Conservation (phyloP, 129 eudicot species). For the Silybum marianum region DNA sequence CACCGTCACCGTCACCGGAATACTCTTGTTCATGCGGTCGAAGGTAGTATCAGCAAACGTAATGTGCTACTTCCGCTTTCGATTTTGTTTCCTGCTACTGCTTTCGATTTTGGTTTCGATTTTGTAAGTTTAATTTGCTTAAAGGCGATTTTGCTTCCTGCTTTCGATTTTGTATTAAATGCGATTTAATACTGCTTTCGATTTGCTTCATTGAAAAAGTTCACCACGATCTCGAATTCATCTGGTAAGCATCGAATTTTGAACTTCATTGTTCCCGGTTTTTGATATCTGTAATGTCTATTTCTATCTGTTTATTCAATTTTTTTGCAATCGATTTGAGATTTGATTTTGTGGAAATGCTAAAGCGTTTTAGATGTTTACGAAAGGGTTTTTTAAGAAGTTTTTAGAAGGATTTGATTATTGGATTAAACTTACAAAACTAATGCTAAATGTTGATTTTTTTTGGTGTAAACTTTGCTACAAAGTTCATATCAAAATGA, state of each 20-base stretch:
- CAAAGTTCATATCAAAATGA: neutral
- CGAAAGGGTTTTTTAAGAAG: neutral
- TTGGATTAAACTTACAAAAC: neutral
- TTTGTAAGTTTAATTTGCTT: too few species aligned
- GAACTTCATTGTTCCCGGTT: neutral
- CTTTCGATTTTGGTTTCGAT: too few species aligned
- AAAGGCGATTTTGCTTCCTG: too few species aligned
- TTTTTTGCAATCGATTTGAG: neutral
- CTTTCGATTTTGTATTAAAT: too few species aligned
- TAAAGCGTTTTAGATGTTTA: neutral
- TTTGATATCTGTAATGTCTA: neutral
- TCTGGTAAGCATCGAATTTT: constrained; percentile 27
- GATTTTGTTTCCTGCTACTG: too few species aligned
- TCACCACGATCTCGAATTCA: too few species aligned
- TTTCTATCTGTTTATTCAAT: neutral
- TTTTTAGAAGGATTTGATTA: neutral
- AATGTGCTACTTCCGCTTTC: too few species aligned
- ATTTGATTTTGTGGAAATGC: constrained; percentile 7
- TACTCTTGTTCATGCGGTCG: too few species aligned
- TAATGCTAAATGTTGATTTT: neutral
- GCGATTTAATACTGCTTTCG: too few species aligned
- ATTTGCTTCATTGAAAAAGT: too few species aligned
- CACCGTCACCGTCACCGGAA: too few species aligned
- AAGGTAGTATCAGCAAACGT: too few species aligned
- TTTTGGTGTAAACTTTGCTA: neutral